Evolutionary conservation across 2,329 filamentous ascomycete species (phyloP).

Genomic region (Colletotrichum destructivum): DNA sequence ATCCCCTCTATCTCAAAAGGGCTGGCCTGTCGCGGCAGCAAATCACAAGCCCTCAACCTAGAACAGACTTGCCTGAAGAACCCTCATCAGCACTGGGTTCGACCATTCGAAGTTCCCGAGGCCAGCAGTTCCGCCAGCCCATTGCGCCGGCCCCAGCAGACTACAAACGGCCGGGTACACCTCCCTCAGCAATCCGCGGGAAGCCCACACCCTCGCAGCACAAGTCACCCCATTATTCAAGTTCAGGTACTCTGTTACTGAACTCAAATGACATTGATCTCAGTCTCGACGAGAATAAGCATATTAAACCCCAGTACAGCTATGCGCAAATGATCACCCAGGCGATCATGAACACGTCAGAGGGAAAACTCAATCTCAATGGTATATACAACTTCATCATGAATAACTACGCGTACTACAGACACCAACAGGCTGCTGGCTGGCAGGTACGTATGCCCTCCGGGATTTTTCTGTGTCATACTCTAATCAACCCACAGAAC

Average conservation of each 20-base stretch:
- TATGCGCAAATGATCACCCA: constrained; percentile 98
- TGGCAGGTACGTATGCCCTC: constrained; percentile 81
- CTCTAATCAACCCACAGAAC: constrained; percentile 70
- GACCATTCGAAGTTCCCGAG: constrained; percentile 29
- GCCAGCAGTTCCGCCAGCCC: constrained; percentile 56
- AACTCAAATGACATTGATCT: constrained; percentile 77
- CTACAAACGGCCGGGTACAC: constrained; percentile 74
- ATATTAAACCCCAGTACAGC: constrained; percentile 95
- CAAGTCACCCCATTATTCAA: constrained; percentile 57
- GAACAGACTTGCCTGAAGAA: constrained; percentile 40
- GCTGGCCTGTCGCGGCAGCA: constrained; percentile 65
- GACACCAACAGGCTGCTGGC: constrained; percentile 80
- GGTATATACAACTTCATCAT: constrained; percentile 97
- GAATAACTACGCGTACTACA: constrained; percentile 92
- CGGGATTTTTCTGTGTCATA: constrained; percentile 1
- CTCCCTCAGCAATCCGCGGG: constrained; percentile 62
- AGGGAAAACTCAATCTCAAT: constrained; percentile 90
- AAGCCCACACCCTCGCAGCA: constrained; percentile 49
- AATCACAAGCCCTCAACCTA: constrained; percentile 33
- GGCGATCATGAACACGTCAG: constrained; percentile 88
- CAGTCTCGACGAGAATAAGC: constrained; percentile 86
- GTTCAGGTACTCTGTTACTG: constrained; percentile 60
- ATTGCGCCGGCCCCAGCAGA: constrained; percentile 74
- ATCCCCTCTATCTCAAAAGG: constrained; percentile 78
- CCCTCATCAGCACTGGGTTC: constrained; percentile 40